Percentiles rank a stretch among this genome's conserved stretches.
Evolutionary conservation across 1,284 basidiomycete species (phyloP).

Genomic region (Cutaneotrichosporon cutaneum): DNA sequence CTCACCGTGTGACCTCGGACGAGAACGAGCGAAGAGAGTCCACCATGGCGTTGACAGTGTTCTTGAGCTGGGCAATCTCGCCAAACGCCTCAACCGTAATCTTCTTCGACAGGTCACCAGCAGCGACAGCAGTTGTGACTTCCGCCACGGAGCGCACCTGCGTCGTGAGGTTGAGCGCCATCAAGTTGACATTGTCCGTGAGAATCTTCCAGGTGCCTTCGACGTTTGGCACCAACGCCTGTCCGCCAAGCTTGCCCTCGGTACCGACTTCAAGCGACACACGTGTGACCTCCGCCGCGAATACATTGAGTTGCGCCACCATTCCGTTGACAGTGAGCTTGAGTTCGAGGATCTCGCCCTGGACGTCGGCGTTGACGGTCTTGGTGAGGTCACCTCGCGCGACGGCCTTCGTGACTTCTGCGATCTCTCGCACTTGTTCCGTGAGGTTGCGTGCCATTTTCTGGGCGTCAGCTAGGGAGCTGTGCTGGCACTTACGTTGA

Average conservation of each 20-base stretch:
- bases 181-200: conserved; percentile 87
- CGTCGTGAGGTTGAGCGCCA: conserved; percentile 74
- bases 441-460: conserved; percentile 92
- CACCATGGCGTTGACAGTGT: conserved; percentile 51
- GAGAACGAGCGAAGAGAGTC: conserved; percentile 57
- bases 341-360: conserved; percentile 94
- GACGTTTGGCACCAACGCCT: conserved; percentile 80
- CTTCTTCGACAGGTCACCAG: conserved; percentile 82
- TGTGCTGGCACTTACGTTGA: conserved; percentile 61
- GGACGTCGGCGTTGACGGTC: conserved; percentile 90
- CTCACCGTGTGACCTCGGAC: conserved; percentile 64
- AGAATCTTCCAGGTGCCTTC: conserved; percentile 91
- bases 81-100: conserved; percentile 96
- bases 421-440: conserved; percentile 95
- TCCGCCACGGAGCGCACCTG: conserved; percentile 96
- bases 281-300: conserved; percentile 67
- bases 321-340: conserved; percentile 63
- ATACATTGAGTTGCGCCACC: conserved; percentile 55
- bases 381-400: conserved; percentile 87
- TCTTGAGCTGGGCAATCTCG: conserved; percentile 89
- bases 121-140: conserved; percentile 96
- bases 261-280: conserved; percentile 91
- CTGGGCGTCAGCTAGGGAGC: conserved; percentile 39
- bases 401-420: conserved; percentile 94
- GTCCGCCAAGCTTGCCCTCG: conserved; percentile 93